phyloP scores from a whole-genome alignment of 495 filamentous ascomycete species.

The Talaromyces ruber region DNA sequence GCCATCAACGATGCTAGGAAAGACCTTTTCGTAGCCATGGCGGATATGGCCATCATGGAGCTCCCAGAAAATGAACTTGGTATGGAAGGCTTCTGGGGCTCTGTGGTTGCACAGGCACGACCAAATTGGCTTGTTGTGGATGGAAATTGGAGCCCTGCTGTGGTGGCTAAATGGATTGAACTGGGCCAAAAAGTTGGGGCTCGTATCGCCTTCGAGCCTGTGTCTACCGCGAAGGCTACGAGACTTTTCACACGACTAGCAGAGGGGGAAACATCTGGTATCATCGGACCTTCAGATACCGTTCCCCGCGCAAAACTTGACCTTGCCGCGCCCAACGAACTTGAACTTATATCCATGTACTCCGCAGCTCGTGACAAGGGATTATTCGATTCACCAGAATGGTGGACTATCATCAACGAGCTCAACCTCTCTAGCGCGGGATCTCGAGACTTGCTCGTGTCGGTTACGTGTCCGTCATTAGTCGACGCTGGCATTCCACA shows the following conservation, averaged over 20 bases:
- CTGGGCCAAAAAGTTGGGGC: conserved; percentile 45
- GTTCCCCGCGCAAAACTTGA: conserved; percentile 57
- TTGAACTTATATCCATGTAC: conserved; percentile 75
- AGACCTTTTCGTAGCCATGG: conserved; percentile 79
- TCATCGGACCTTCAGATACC: conserved; percentile 25
- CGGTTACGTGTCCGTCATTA: conserved; percentile 47
- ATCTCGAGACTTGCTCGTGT: conserved; percentile 56
- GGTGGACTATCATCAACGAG: conserved; percentile 73
- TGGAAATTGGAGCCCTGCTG: conserved; percentile 64
- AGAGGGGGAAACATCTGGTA: conserved; percentile 12
- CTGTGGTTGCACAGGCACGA: conserved; percentile 41
- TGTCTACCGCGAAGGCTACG: conserved; percentile 67
- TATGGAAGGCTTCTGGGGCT: conserved; percentile 49
- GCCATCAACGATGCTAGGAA: conserved; percentile 78
- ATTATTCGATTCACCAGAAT: conserved; percentile 55
- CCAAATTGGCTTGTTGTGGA: conserved; percentile 75
- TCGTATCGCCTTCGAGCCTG: conserved; percentile 81
- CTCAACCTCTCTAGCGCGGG: conserved; percentile 50
- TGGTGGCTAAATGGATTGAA: conserved; percentile 53
- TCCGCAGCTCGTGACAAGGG: conserved; percentile 48
- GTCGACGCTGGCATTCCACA: conserved; percentile 79
- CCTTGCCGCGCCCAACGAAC: conserved; percentile 72
- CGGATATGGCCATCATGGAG: conserved; percentile 86
- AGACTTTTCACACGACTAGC: conserved; percentile 45
- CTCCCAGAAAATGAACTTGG: conserved; percentile 28